Conservation (phyloP, 108 stramenopile genomes). For the Cylindrotheca closterium region DNA sequence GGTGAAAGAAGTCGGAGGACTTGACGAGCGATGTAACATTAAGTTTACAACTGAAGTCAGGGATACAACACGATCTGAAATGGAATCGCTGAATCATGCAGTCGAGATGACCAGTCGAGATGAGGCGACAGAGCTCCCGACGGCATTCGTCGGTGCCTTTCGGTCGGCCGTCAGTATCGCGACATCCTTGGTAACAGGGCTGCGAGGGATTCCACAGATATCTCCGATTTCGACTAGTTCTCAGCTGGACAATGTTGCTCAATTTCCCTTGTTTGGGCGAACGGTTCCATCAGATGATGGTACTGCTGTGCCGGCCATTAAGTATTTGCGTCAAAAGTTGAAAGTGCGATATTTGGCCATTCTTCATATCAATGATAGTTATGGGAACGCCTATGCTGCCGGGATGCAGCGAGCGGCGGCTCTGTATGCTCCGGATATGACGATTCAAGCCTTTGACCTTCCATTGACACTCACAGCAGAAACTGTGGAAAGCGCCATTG, state of each 20-base stretch:
- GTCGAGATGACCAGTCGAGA: background rate
- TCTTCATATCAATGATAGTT: conserved; percentile 44
- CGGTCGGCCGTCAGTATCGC: conserved; percentile 33
- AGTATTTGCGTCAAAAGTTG: conserved; percentile 12
- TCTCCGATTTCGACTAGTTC: conserved; percentile 35
- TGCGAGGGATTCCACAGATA: conserved; percentile 58
- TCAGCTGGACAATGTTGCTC: conserved; percentile 35
- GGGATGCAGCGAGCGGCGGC: conserved; percentile 29
- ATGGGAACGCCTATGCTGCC: conserved; percentile 45
- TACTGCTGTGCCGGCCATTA: conserved; percentile 23
- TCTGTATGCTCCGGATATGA: conserved; percentile 27
- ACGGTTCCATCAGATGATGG: conserved; percentile 46
- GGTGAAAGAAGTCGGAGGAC: conserved; percentile 30
- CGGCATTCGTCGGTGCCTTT: conserved; percentile 49
- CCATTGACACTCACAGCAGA: no score
- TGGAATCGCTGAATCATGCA: conserved; percentile 13
- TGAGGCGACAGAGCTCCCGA: conserved; percentile 21
- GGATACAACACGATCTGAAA: conserved; percentile 9
- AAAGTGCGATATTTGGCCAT: conserved; percentile 34
- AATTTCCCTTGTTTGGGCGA: conserved; percentile 40
- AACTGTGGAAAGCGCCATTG: conserved; percentile 19
- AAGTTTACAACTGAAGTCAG: conserved; percentile 31
- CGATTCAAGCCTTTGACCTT: no score
- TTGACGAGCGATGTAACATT: conserved; percentile 34
- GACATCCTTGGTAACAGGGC: conserved; percentile 40